These are phyloP conservation scores for Otatea glauca DNA, from an alignment of 176 grass and related monocot genomes.

Conservation along the genomic window DNA sequence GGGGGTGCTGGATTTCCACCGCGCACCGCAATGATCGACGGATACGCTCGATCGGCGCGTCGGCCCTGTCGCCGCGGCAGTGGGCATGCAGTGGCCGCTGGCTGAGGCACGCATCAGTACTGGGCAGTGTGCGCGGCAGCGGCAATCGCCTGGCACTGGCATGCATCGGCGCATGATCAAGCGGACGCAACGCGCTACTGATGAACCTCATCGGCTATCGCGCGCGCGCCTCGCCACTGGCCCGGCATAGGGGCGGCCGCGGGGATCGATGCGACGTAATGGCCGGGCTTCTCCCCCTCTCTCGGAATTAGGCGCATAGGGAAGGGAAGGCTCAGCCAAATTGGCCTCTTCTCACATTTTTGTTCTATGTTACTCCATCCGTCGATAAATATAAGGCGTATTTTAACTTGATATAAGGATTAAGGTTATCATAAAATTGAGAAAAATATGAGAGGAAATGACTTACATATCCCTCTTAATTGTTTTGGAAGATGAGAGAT, in stretches of 20 bases:
- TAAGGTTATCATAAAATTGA: no score
- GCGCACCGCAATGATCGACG: slow-evolving; percentile 41
- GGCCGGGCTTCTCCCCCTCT: background rate
- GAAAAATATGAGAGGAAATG: no score
- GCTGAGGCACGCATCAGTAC: slow-evolving; percentile 17
- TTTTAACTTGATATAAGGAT: no score
- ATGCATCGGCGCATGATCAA: slow-evolving; percentile 49
- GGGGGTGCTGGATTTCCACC: background rate
- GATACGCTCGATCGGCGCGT: background rate
- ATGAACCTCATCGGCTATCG: background rate
- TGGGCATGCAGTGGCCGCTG: background rate
- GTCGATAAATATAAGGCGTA: no score
- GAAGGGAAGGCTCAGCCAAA: no score
- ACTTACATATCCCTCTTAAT: no score
- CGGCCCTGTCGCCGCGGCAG: background rate
- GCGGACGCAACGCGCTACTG: background rate
- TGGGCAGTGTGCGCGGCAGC: background rate
- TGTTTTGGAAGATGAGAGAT: no score
- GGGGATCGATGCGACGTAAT: slow-evolving; percentile 44
- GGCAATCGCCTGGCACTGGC: background rate
- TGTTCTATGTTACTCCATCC: no score
- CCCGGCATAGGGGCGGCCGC: background rate
- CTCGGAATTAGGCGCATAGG: background rate
- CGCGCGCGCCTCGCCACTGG: background rate
- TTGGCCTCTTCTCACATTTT: no score